Base-by-base conservation (phyloP, 805 yeast species). In the Saccharomycopsis microspora region DNA sequence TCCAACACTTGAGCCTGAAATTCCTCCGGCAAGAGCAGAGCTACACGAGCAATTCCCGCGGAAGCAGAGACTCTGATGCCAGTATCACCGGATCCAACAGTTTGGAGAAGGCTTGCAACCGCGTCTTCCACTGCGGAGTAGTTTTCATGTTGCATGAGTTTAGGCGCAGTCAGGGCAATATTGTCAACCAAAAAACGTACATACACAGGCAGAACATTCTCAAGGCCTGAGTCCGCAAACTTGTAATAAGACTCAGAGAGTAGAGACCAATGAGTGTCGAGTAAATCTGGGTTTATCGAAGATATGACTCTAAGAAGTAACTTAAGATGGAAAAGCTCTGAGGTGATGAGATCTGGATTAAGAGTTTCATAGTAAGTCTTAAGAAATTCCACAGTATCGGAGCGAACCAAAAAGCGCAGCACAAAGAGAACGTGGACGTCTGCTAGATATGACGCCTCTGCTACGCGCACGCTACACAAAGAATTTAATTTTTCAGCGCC, bases 51-150 rank as follows among this genome's bases (percentile, higher is more conserved):
- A 31, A 83, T 60, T 29, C 80, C 77, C 58, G 82, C 83, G 0
- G 96, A 84, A 34, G 81, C 65, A 1, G 77, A 66, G 53, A 80
- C 80, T 46, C 96, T 64, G 3, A 82, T 71, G 2, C 66, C 63
- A 0, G 84, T 75, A 46, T 76, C 84, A 35, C 60, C 63, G 42
- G 71, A 63, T n/a, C 66, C 65, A 47, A 78, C 61, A 39, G 69
- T 64, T 3, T 61, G 54, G 4, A 80, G 53, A 39, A 79, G 64
- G 57, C 70, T 66, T 35, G 71, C 68, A 2, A 85, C 57, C 3
- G 80, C 70, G 3, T 60, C 65, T 38, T 79, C 82, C 4, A 78
- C 68, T 19, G 19, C 19, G 19, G 19, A 19, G 19, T 19, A 19
- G 19, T 19, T 19, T 19, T 19, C 19, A 19, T 19, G 19, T 19